phyloP scores from a whole-genome alignment of 768 basidiomycete species.

The Udeniomyces megalosporus region DNA sequence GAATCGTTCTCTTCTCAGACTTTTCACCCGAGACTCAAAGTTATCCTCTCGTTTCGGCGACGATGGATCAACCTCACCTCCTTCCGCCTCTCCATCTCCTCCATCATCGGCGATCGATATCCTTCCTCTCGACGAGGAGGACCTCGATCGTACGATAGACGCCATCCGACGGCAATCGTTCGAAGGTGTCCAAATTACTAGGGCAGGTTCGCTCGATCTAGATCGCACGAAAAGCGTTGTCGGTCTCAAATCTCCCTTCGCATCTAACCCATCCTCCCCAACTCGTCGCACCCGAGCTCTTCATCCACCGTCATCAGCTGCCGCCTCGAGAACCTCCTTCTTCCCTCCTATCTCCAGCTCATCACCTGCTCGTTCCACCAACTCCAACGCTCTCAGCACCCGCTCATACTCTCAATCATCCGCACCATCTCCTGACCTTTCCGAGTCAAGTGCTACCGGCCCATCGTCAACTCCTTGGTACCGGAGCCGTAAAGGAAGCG shows the following conservation, averaged over 20 bases:
- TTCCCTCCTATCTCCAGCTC: constrained; percentile 17
- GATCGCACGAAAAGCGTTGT: too few species aligned
- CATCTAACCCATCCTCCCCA: too few species aligned
- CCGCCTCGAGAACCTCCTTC: constrained; percentile 22
- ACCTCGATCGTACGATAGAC: constrained; percentile 11
- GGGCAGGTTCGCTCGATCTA: background rate
- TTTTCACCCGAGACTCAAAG: background rate
- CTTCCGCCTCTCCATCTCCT: constrained; percentile 6
- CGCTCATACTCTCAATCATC: background rate
- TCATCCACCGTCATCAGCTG: constrained; percentile 20
- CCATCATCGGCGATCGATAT: background rate
- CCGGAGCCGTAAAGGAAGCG: background rate
- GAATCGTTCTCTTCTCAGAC: background rate
- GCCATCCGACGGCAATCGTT: background rate
- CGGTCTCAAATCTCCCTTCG: too few species aligned
- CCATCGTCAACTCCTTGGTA: background rate
- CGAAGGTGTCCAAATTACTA: background rate
- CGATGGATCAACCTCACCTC: background rate
- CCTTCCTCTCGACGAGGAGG: constrained; percentile 2
- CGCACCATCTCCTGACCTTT: background rate
- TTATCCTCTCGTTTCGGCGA: background rate
- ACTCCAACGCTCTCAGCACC: background rate
- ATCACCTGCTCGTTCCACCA: background rate
- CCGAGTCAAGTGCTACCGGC: too few species aligned
- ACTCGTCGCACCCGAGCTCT: too few species aligned